Base-by-base conservation (phyloP, 345 rosid genomes). In the Salix dunnii region DNA sequence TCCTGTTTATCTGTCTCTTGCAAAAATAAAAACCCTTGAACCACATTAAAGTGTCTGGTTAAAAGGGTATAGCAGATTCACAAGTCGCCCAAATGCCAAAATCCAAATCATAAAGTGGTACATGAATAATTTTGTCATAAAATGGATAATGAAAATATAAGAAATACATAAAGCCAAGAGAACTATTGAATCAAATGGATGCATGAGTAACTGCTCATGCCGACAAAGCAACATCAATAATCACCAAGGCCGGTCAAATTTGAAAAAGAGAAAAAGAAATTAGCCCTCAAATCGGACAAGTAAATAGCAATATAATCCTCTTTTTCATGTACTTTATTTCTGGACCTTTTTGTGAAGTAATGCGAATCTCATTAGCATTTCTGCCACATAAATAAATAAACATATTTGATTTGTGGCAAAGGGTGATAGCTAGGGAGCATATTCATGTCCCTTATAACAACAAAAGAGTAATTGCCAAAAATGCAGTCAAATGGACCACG, bases 401-500 rank as follows among this genome's bases (percentile, higher is more conserved):
- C 27, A 73, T 33, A 33, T 74, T 49, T 81, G 78, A 72, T 76
- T 60, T 78, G 73, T 43, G 28, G 38, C 70, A 74, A 65, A 80
- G 70, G 64, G 38, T 63, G 72, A 78, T 43, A 65, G 21, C 6
- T 60, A 17, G 76, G 84, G 75, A 78, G 78, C 88, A 85, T 78
- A 73, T 77, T 82, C 82, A 77, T 84, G 84, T 78, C 77, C 61
- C 61, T 58, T 78, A 64, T 70, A 67, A 31, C 28, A 73, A 75
- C 46, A 51, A 61, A 33, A 48, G 48, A 67, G 72, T 38, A 78
- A 72, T 70, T 78, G 73, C 81, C 83, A 78, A 87, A 84, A 76
- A 61, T 80, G 77, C 60, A 81, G 88, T 88, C 90, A 86, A 79
- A 86, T 79, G 78, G 89, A 82, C 85, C 89, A 86, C 63, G 84